These are phyloP conservation scores for Dalechampia spathulata DNA, from an alignment of 441 rosid species.

Conservation along the genomic window DNA sequence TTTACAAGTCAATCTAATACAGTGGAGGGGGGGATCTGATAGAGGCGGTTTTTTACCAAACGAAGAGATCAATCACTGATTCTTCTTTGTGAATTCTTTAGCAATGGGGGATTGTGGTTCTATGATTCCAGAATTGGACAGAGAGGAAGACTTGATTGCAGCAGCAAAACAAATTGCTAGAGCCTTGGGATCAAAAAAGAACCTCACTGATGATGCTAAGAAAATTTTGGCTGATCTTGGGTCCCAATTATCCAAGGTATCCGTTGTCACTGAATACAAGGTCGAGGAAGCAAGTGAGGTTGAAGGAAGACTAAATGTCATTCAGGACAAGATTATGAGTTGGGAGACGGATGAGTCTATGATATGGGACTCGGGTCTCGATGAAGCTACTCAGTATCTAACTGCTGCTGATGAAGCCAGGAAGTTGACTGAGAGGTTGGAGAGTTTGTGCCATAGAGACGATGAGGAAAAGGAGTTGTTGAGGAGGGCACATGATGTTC, in stretches of 20 bases:
- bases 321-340: constrained; percentile 59
- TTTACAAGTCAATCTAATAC: too few species aligned
- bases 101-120: constrained; percentile 45
- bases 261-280: constrained; percentile 20
- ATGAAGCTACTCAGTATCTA: constrained; percentile 46
- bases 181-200: constrained; percentile 55
- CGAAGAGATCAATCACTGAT: too few species aligned
- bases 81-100: too few species aligned
- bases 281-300: constrained; percentile 31
- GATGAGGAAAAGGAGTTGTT: constrained; percentile 34
- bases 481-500: constrained; percentile 65
- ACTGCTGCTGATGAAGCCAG: constrained; percentile 48
- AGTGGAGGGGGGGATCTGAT: too few species aligned
- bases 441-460: constrained; percentile 23
- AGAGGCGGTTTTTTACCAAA: too few species aligned
- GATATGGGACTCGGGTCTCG: constrained; percentile 67
- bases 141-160: constrained; percentile 59
- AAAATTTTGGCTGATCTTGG: constrained; percentile 57
- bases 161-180: constrained; percentile 52
- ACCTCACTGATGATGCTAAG: constrained; percentile 46
- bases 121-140: constrained; percentile 27
- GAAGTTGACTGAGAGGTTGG: constrained; percentile 45
- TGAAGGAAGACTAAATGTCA: constrained; percentile 36
- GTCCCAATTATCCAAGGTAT: constrained; percentile 43
- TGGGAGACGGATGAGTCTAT: constrained; percentile 67